phyloP scores from a whole-genome alignment of 495 filamentous ascomycete species.

The Hypoxylon fragiforme region DNA sequence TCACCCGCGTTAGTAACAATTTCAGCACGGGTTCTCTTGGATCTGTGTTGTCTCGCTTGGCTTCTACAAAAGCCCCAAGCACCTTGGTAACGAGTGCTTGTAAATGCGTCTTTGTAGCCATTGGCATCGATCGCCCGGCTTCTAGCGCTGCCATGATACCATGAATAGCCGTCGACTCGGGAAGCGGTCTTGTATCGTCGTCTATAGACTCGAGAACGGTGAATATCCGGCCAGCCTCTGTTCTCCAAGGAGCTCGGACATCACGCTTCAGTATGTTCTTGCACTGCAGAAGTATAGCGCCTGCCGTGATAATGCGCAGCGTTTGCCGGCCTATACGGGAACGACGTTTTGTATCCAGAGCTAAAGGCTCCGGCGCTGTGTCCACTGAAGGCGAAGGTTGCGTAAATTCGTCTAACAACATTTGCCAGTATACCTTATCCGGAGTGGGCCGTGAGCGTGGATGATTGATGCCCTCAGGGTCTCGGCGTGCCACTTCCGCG shows the following conservation, averaged over 20 bases:
- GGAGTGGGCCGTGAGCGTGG: conserved; percentile 57
- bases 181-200: conserved; percentile 35
- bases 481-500: conserved; percentile 70
- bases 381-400: conserved; percentile 52
- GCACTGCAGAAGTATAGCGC: conserved; percentile 82
- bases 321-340: conserved; percentile 65
- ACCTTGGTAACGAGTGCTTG: conserved; percentile 55
- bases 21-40: conserved; percentile 79
- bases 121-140: conserved; percentile 78
- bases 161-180: conserved; percentile 59
- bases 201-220: conserved; percentile 50
- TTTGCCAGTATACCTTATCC: conserved; percentile 79
- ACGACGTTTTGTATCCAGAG: conserved; percentile 75
- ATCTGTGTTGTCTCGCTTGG: conserved; percentile 44
- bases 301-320: conserved; percentile 75
- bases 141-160: conserved; percentile 79
- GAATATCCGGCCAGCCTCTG: conserved; percentile 77
- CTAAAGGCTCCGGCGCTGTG: conserved; percentile 81
- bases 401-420: conserved; percentile 63
- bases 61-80: conserved; percentile 46
- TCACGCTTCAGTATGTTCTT: conserved; percentile 96
- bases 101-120: conserved; percentile 62
- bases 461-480: conserved; percentile 67
- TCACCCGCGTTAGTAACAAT: conserved; percentile 74
- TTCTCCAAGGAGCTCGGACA: conserved; percentile 85